phyloP scores from a whole-genome alignment of 1,139 yeast genomes.

The Nakaseomyces kungkrabaensis region DNA sequence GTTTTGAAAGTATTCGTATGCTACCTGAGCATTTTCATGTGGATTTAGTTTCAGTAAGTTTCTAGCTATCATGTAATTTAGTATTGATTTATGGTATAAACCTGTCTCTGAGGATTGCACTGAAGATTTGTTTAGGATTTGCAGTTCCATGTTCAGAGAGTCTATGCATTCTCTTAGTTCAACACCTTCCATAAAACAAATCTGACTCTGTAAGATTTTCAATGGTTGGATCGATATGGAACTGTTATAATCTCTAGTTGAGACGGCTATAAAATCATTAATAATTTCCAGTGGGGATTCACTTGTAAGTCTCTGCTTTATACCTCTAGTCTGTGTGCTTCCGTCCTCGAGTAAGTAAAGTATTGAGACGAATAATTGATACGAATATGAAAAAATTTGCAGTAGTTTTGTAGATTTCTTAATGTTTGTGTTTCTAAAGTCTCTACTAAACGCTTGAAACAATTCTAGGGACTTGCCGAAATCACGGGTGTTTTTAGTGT shows the following conservation, averaged over 20 bases:
- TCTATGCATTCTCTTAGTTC: constrained; percentile 1
- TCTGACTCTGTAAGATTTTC: background rate
- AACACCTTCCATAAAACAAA: constrained; percentile 2
- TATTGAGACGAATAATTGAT: background rate
- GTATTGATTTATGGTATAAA: constrained; percentile 7
- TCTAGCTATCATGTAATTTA: constrained; percentile 18
- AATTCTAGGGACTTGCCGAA: background rate
- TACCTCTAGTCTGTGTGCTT: background rate
- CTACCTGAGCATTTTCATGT: constrained; percentile 9
- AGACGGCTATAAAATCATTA: background rate
- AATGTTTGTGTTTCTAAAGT: background rate
- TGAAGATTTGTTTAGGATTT: background rate
- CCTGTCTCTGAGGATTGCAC: background rate
- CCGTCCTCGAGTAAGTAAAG: background rate
- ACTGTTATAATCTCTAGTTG: background rate
- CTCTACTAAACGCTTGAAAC: background rate
- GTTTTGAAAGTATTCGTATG: constrained; percentile 46
- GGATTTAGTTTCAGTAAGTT: constrained; percentile 13
- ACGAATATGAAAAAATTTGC: constrained; percentile 1
- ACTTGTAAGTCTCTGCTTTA: background rate
- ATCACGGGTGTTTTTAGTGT: background rate
- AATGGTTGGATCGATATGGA: background rate
- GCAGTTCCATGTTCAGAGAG: background rate
- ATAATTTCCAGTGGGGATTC: constrained; percentile 1
- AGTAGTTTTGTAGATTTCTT: background rate